Evolutionary conservation across 139 green algal species (phyloP), one percentile per base, ranked within the genome.

Genomic region (Chlorella sp.): DNA sequence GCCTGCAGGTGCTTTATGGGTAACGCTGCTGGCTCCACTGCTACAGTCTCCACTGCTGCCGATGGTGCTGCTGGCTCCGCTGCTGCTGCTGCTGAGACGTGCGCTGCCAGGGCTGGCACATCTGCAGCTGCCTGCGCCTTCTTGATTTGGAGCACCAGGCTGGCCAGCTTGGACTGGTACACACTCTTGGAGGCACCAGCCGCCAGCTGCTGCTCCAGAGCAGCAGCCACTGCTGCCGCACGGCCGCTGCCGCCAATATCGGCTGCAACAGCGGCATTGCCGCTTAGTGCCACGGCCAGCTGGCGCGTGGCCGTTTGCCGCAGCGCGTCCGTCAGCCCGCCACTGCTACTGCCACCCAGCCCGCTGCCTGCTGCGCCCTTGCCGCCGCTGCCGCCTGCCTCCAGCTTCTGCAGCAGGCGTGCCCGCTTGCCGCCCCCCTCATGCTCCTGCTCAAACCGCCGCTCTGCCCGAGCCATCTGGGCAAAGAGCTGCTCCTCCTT

Each of bases 401-500:
- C 83, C 64, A 82, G 76, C 15, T 72, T 82, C 1, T 44, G 39
- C 28, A 69, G 26, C 41, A 83, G 55, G 3, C 68, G 76, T 0
- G 76, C 60, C 60, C 36, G 32, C 28, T 82, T 80, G 60, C 47
- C 47, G 76, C 16, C n/a, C 4, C 20, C 36, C 21, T 82, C 34
- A 11, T 82, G 70, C 73, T 64, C n/a, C 70, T 32, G 70, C 83
- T 78, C 55, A 38, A 84, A 36, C 26, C 23, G 36, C 57, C 67
- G 20, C 64, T 74, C 79, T 0, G 79, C 64, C 63, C 20, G 28
- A 39, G 36, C n/a, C 64, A 74, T 28, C 13, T 51, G 64, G 1
- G 63, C 79, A 44, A 74, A 21, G 41, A 84, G 12, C 26, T 4
- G 26, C 36, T 18, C 16, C 36, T 36, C 28, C 39, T 28, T 51